These are phyloP conservation scores for Telopea speciosissima DNA, from an alignment of 177 flowering plant genomes.

Conservation along the genomic window DNA sequence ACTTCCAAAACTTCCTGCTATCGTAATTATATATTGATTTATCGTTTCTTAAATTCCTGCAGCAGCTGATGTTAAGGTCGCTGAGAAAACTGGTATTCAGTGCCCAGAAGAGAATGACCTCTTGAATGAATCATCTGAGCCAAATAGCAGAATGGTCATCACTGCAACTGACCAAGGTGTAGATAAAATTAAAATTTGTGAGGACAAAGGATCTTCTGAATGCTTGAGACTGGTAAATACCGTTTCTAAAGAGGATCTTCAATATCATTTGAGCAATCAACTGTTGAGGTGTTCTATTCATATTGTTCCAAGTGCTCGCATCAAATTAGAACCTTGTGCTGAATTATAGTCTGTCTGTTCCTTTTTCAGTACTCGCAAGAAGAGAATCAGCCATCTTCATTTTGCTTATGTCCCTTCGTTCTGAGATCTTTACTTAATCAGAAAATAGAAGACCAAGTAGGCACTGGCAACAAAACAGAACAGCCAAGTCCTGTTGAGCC, in stretches of 20 bases:
- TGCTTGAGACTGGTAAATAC: constrained; percentile 12
- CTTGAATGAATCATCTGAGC: constrained; percentile 9
- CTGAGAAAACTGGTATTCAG: constrained; percentile 4
- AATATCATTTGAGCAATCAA: not conserved
- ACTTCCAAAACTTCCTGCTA: not conserved
- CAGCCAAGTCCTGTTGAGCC: constrained; percentile 82
- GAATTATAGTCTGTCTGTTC: not conserved
- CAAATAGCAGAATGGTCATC: constrained; percentile 1
- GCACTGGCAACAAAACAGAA: constrained; percentile 36
- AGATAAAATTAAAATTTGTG: constrained; percentile 18
- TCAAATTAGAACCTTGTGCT: not conserved
- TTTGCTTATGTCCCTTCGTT: constrained; percentile 30
- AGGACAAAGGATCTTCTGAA: constrained; percentile 15
- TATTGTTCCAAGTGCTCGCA: not conserved
- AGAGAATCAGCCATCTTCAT: constrained; percentile 23
- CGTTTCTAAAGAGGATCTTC: not conserved
- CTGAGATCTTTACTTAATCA: constrained; percentile 23
- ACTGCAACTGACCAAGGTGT: constrained; percentile 13
- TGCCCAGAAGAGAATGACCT: constrained; percentile 4
- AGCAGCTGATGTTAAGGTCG: constrained; percentile 13
- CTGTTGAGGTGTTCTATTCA: not conserved
- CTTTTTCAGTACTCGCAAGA: constrained; percentile 19
- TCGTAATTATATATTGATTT: not conserved
- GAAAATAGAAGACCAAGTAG: constrained; percentile 31
- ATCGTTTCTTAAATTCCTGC: constrained; percentile 1